Evolutionary conservation across 176 grass and related monocot genomes (phyloP), one percentile per base, ranked within the genome.

Genomic region (Otatea glauca): DNA sequence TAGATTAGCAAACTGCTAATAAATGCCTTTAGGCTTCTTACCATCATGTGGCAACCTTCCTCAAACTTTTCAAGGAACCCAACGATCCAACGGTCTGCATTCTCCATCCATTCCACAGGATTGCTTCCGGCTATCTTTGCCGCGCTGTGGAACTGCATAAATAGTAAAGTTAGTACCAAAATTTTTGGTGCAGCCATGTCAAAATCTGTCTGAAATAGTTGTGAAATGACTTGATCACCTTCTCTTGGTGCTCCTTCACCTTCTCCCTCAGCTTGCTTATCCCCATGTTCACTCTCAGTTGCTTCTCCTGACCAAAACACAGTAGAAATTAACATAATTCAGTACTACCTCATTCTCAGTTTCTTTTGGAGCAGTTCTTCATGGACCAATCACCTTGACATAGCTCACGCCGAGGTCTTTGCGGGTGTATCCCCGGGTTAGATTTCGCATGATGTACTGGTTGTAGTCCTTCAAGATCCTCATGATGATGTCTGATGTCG

Each of bases 391-490:
- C 70, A 86, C 92, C 91, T 94, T 93, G 65, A 94, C 89, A 76
- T 94, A 94, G 89, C 92, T 97, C 71, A 97, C 88, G 0, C 95
- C 91, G 2, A 94, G 92, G 50, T 97, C 95, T 80, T 97, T 94
- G 38, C 89, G 83, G 54, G 88, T 87, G 60, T 94, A 97, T 20
- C 89, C 95, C 7, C 90, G 65, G 29, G 91, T 94, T 54, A 94
- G 76, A 71, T 97, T 97, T 53, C 92, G 92, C 88, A 90, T 94
- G 25, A 94, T 94, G 77, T 97, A 93, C 77, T 94, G 84, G 77
- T 97, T 97, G 67, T 97, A 94, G 76, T 93, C 92, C 88, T 97
- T 97, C 37, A 97, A 59, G 72, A 97, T 97, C 86, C 95, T 89
- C 92, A 93, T 97, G 88, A 97, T 94, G 24, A 97, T 91, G 75